phyloP scores from a whole-genome alignment of 352 stramenopile genomes.

The Phytophthora tentaculata region DNA sequence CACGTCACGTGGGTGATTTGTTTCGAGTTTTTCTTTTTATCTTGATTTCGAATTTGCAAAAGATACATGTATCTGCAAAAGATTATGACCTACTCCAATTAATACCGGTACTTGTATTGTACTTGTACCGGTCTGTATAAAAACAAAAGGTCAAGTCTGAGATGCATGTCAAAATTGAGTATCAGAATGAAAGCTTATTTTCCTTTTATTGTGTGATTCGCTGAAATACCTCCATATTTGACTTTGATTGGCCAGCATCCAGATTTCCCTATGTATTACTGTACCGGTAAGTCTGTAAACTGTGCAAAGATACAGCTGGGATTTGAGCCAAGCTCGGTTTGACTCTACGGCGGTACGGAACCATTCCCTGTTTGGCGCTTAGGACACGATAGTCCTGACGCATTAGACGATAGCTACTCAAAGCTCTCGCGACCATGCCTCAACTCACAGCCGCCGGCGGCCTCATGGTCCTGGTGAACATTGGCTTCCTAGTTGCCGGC shows the following conservation, averaged over 20 bases:
- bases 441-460: conserved; percentile 51
- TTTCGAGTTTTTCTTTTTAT: not conserved
- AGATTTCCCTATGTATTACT: not conserved
- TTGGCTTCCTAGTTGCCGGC: conserved; percentile 71
- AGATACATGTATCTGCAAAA: too few relatives aligned
- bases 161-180: too few relatives aligned
- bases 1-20: not conserved
- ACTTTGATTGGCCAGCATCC: conserved; percentile 8
- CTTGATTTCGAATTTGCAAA: too few relatives aligned
- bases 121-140: too few relatives aligned
- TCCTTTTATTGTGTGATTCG: conserved; percentile 8
- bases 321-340: conserved; percentile 16
- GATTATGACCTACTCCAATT: too few relatives aligned
- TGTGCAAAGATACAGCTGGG: conserved; percentile 28
- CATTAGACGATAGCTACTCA: not conserved
- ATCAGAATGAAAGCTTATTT: not conserved
- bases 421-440: conserved; percentile 22
- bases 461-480: conserved; percentile 80
- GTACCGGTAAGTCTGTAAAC: too few relatives aligned
- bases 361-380: conserved; percentile 28
- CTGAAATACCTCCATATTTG: not conserved
- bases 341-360: conserved; percentile 17
- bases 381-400: conserved; percentile 3
- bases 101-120: too few relatives aligned
- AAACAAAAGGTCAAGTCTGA: too few relatives aligned